Conservation (phyloP, 257 asterid species). For the Petunia secreta region DNA sequence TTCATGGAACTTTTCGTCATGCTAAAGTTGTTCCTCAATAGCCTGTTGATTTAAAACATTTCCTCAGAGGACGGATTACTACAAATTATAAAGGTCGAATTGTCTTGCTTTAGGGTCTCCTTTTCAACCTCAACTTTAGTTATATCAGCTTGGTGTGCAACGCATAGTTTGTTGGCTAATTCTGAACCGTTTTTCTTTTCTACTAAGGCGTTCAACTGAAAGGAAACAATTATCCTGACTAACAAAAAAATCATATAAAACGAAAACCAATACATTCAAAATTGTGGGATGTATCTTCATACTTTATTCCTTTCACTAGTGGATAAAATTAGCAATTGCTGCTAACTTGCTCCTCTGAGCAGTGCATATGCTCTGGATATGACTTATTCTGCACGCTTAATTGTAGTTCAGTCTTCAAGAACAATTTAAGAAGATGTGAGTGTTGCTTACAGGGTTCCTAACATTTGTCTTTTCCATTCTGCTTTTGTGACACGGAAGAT, state of each 20-base stretch:
- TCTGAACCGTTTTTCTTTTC: neutral
- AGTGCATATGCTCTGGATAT: conserved; percentile 3
- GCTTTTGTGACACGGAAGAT: neutral
- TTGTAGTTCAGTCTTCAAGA: conserved; percentile 5
- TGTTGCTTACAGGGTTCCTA: neutral
- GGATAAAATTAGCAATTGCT: neutral
- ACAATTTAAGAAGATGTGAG: neutral
- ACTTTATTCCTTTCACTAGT: neutral
- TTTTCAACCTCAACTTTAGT: neutral
- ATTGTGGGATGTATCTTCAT: neutral
- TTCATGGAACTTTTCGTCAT: neutral
- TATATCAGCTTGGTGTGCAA: neutral
- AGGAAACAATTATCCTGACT: neutral
- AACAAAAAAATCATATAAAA: neutral
- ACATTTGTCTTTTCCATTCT: neutral
- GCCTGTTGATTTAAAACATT: neutral
- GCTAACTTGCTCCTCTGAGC: neutral
- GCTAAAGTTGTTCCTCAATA: neutral
- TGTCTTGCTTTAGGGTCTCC: neutral
- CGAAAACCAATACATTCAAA: neutral
- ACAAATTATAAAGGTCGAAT: neutral
- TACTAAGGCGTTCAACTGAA: neutral
- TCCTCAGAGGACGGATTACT: neutral
- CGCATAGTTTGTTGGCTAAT: neutral
- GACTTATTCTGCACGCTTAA: neutral